Evolutionary conservation across 2,329 filamentous ascomycete species (phyloP).

Genomic region (Cladosporium sp.): DNA sequence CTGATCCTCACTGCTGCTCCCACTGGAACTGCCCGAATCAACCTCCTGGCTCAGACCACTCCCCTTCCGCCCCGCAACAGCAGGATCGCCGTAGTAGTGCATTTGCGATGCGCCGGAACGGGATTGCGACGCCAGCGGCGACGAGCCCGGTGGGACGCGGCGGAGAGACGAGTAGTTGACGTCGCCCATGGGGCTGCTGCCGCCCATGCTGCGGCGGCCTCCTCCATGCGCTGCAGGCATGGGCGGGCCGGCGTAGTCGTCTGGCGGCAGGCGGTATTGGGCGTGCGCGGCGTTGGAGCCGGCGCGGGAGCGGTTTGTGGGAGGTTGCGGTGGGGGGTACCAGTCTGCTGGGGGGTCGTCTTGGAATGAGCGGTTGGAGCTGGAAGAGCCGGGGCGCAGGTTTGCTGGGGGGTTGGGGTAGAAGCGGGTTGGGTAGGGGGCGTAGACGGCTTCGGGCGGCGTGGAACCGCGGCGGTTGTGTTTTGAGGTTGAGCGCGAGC

Average conservation of each 20-base stretch:
- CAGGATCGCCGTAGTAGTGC: conserved; percentile 16
- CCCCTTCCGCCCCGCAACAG: conserved; percentile 15
- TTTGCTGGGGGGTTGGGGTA: conserved; percentile 18
- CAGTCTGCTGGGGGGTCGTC: conserved; percentile 43
- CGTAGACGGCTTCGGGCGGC: conserved; percentile 25
- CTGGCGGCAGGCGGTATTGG: conserved; percentile 31
- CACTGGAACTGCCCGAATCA: conserved; percentile 16
- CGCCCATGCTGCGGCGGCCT: conserved; percentile 21
- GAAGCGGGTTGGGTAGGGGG: conserved; percentile 23
- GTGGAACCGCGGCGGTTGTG: conserved; percentile 28
- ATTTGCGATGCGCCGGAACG: conserved; percentile 8
- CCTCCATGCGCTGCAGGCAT: conserved; percentile 28
- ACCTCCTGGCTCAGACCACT: conserved; percentile 22
- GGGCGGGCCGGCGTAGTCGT: conserved; percentile 32
- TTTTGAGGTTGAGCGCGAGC: conserved; percentile 24
- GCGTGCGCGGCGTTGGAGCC: conserved; percentile 29
- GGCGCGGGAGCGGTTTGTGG: conserved; percentile 37
- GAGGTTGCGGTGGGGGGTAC: conserved; percentile 15
- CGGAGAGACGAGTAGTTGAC: conserved; percentile 30
- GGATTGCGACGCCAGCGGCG: conserved; percentile 19
- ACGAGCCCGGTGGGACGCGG: conserved; percentile 23
- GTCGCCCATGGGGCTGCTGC: conserved; percentile 30
- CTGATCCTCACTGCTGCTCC: conserved; percentile 23
- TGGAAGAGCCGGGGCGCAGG: conserved; percentile 33
- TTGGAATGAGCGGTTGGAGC: conserved; percentile 40